Percentiles rank a stretch among this genome's conserved stretches.
Conservation (phyloP, 345 rosid species). For the Syzygium oleosum region DNA sequence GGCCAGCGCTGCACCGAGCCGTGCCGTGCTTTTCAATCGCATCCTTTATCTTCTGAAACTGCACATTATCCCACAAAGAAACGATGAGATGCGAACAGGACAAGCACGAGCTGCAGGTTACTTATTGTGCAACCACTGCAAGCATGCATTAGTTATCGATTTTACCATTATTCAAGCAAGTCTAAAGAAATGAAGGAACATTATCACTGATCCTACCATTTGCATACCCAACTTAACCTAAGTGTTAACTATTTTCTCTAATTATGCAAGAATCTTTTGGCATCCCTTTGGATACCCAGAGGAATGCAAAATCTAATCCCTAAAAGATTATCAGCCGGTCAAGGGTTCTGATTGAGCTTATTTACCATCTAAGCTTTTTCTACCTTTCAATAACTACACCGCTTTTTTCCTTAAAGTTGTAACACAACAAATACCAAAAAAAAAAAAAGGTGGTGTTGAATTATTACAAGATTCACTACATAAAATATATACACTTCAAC, state of each 20-base stretch:
- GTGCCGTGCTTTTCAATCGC: constrained; percentile 24
- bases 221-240: background rate
- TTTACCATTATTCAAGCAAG: background rate
- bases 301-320: background rate
- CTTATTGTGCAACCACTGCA: background rate
- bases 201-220: background rate
- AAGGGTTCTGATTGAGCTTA: background rate
- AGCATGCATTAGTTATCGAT: background rate
- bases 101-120: background rate
- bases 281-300: background rate
- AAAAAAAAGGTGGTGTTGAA: background rate
- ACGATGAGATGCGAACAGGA: background rate
- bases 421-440: background rate
- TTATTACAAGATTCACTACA: background rate
- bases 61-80: background rate
- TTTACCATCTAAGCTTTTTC: background rate
- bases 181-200: background rate
- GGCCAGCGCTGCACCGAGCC: constrained; percentile 14
- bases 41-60: constrained; percentile 45
- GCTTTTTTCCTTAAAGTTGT: background rate
- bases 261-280: background rate
- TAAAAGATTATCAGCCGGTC: background rate
- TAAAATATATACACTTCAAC: background rate
- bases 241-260: background rate
- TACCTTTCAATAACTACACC: background rate